Conservation (phyloP, 1,139 yeast species). For the Taiozyma onychis region DNA sequence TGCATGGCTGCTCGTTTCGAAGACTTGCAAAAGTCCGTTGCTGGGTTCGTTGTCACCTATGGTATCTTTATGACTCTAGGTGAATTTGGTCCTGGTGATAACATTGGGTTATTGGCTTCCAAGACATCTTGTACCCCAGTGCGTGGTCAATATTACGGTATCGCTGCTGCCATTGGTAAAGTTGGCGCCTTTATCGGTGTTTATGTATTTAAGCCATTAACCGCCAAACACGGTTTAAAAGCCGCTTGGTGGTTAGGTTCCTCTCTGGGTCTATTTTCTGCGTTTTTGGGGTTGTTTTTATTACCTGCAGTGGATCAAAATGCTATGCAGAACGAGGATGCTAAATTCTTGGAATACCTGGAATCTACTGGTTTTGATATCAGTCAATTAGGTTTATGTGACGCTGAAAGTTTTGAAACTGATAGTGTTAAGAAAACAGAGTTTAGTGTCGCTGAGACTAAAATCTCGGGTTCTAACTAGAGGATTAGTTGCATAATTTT, state of each 20-base stretch:
- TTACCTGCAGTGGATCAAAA: constrained; percentile 82
- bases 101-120: constrained; percentile 81
- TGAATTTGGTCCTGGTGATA: constrained; percentile 94
- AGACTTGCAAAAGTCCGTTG: constrained; percentile 53
- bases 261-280: constrained; percentile 68
- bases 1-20: constrained; percentile 73
- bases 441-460: no score
- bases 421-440: no score
- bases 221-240: constrained; percentile 50
- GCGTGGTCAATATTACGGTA: constrained; percentile 86
- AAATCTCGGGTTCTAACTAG: no score
- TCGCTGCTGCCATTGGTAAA: constrained; percentile 89
- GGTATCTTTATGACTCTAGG: constrained; percentile 86
- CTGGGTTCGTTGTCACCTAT: constrained; percentile 75
- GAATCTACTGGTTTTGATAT: constrained; percentile 53
- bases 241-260: constrained; percentile 84
- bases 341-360: constrained; percentile 60
- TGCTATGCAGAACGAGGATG: constrained; percentile 75
- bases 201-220: constrained; percentile 75
- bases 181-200: constrained; percentile 92
- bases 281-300: constrained; percentile 59
- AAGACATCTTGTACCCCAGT: constrained; percentile 83
- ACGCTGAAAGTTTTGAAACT: background rate
- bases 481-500: no score
- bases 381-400: constrained; percentile 24